Percentiles rank a stretch among this genome's conserved stretches.
Conservation (phyloP, 805 yeast genomes). For the Spathaspora passalidarum region DNA sequence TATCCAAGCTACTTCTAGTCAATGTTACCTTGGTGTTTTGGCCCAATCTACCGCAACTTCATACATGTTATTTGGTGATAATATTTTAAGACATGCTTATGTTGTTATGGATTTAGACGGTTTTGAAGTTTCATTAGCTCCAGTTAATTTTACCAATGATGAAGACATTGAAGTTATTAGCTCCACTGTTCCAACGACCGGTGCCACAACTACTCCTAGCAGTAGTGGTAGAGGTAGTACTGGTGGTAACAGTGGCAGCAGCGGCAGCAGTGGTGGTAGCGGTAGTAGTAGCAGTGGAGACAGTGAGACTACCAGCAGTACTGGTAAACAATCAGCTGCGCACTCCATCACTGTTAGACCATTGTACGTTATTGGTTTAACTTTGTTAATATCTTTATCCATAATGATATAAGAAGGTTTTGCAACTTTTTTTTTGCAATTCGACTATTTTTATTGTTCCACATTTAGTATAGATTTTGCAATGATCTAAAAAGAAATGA, state of each 20-base stretch:
- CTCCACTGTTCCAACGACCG: slow-evolving; percentile 2
- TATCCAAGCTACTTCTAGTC: slow-evolving; percentile 11
- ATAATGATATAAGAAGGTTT: background rate
- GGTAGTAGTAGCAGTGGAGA: background rate
- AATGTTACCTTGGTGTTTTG: slow-evolving; percentile 28
- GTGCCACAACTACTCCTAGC: background rate
- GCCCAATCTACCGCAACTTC: slow-evolving; percentile 13
- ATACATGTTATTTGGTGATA: slow-evolving; percentile 54
- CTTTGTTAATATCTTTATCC: background rate
- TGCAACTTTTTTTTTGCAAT: background rate
- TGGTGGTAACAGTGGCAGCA: background rate
- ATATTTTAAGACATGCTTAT: slow-evolving; percentile 60
- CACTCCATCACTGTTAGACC: background rate
- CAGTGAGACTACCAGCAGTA: too few relatives aligned
- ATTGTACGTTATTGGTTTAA: background rate
- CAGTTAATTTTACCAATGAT: slow-evolving; percentile 22
- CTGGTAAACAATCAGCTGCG: background rate
- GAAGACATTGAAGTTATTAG: slow-evolving; percentile 46
- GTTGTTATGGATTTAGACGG: slow-evolving; percentile 63
- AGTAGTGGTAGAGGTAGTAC: background rate
- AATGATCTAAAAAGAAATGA: too few relatives aligned
- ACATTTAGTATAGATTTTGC: too few relatives aligned
- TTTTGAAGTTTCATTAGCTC: slow-evolving; percentile 52
- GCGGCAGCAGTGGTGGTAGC: background rate
- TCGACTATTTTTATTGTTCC: too few relatives aligned